phyloP scores from a whole-genome alignment of 345 rosid species.

The Capsella bursapastoris region DNA sequence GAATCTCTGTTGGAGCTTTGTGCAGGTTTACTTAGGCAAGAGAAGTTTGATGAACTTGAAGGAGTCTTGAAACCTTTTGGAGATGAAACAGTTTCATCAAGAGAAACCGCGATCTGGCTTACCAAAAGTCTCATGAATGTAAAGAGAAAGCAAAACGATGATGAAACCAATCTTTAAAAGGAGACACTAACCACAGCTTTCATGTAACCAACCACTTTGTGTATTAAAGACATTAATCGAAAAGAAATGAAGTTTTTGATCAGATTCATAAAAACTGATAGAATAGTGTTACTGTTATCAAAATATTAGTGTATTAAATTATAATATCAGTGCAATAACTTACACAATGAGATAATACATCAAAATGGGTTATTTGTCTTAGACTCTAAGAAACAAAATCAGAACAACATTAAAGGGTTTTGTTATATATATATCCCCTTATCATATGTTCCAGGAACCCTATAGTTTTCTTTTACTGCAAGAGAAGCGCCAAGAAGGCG shows the following conservation, averaged over 20 bases:
- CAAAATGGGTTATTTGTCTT: conserved; percentile 32
- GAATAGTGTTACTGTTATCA: conserved; percentile 27
- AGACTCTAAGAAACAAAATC: conserved; percentile 31
- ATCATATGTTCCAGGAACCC: neutral
- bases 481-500: conserved; percentile 43
- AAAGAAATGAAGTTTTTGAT: conserved; percentile 19
- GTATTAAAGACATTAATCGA: conserved; percentile 22
- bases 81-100: conserved; percentile 88
- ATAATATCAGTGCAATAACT: conserved; percentile 30
- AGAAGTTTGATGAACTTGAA: conserved; percentile 82
- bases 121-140: conserved; percentile 85
- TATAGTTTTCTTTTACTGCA: conserved; percentile 29
- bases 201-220: conserved; percentile 24
- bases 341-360: conserved; percentile 36
- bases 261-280: conserved; percentile 1
- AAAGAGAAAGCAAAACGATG: conserved; percentile 54
- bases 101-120: conserved; percentile 98
- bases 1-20: conserved; percentile 95
- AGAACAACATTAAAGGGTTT: conserved; percentile 19
- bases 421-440: conserved; percentile 16
- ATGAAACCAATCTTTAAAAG: conserved; percentile 37
- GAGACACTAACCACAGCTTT: conserved; percentile 24
- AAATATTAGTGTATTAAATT: conserved; percentile 10
- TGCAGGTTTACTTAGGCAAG: conserved; percentile 90
- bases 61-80: conserved; percentile 94